phyloP scores from a whole-genome alignment of 371 early-diverging fungal genomes.

The Lichtheimia ramosa region DNA sequence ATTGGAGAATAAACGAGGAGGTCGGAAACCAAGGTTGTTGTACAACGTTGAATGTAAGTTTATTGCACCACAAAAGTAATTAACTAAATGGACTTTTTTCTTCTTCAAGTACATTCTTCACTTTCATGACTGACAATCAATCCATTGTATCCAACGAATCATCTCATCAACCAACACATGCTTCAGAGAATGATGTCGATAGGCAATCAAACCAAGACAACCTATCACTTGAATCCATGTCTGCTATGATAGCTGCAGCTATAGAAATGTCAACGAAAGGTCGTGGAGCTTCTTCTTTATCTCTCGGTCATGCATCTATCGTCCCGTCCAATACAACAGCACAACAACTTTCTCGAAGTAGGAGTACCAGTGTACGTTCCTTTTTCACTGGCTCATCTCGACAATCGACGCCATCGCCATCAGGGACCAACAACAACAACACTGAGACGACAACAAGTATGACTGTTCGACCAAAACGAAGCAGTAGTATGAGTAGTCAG shows the following conservation, averaged over 20 bases:
- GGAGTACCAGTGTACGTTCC: slow-evolving; percentile 3
- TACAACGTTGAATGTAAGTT: too few species aligned
- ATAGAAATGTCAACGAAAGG: slow-evolving; percentile 37
- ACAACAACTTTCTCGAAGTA: slow-evolving; percentile 4
- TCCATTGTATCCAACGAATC: too few species aligned
- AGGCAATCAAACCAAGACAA: background rate
- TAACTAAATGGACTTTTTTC: too few species aligned
- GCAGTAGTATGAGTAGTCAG: slow-evolving; percentile 13
- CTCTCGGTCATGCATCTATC: slow-evolving; percentile 46
- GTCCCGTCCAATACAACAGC: slow-evolving; percentile 15
- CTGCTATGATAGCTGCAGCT: slow-evolving; percentile 48
- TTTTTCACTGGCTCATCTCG: slow-evolving; percentile 1
- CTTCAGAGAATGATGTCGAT: too few species aligned
- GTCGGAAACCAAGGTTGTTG: too few species aligned
- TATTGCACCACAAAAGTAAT: too few species aligned
- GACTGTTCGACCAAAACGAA: slow-evolving; percentile 11
- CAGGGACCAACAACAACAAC: background rate
- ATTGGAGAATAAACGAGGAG: too few species aligned
- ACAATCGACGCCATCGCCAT: slow-evolving; percentile 6
- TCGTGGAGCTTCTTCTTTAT: slow-evolving; percentile 34
- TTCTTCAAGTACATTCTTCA: too few species aligned
- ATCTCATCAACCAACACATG: too few species aligned
- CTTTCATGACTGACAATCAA: too few species aligned
- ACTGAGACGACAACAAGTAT: background rate
- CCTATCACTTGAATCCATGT: slow-evolving; percentile 36